These are phyloP conservation scores for Cladorrhinum sp. DNA, from an alignment of 2,329 filamentous ascomycete species.

Conservation along the genomic window DNA sequence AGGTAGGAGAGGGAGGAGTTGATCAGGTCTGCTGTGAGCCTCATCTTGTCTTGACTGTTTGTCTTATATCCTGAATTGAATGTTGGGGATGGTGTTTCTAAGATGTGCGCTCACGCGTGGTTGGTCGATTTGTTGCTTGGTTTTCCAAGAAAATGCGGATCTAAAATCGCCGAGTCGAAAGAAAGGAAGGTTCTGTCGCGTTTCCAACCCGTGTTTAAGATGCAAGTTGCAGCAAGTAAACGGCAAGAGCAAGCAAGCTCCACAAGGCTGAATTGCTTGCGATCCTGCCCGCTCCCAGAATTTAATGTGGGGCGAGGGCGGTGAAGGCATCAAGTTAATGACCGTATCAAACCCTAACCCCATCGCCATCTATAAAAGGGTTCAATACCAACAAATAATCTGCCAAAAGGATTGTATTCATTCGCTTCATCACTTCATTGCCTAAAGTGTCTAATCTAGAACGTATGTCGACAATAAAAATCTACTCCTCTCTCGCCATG, in stretches of 20 bases:
- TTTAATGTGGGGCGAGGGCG: slow-evolving; percentile 7
- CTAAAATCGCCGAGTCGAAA: neutral
- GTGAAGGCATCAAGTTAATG: neutral
- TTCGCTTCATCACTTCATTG: too few species aligned
- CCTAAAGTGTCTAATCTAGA: neutral
- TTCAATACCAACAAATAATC: too few species aligned
- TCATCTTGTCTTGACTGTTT: slow-evolving; percentile 67
- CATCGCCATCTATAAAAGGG: neutral
- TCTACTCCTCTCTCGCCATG: neutral
- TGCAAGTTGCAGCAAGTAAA: neutral
- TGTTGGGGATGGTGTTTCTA: neutral
- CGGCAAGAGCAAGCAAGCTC: neutral
- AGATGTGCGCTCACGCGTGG: too few species aligned
- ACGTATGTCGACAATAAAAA: neutral
- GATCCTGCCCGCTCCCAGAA: neutral
- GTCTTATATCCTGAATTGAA: neutral
- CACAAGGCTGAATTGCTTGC: slow-evolving; percentile 17
- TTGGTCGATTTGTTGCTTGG: neutral
- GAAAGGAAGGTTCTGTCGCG: neutral
- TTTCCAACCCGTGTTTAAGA: neutral
- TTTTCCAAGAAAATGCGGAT: too few species aligned
- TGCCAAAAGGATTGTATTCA: too few species aligned
- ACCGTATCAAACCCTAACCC: neutral
- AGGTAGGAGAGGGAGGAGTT: slow-evolving; percentile 94
- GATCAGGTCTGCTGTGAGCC: slow-evolving; percentile 93